These are phyloP conservation scores for Carex parvula DNA, from an alignment of 176 grass and related monocot species.

Conservation along the genomic window DNA sequence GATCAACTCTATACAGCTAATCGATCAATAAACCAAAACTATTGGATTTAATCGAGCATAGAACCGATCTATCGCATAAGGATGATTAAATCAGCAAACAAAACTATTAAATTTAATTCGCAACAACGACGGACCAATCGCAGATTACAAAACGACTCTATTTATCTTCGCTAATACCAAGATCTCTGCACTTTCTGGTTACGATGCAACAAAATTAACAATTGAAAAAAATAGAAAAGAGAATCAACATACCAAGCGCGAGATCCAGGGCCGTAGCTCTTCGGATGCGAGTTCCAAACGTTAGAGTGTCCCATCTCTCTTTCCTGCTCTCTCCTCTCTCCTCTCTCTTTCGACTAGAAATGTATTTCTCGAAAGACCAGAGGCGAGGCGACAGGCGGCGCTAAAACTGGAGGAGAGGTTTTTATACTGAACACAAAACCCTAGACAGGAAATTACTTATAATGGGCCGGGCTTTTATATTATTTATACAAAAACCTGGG, in stretches of 20 bases:
- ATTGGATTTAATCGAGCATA: neutral
- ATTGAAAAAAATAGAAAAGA: neutral
- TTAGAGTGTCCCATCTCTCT: slow-evolving; percentile 37
- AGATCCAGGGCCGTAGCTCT: slow-evolving; percentile 42
- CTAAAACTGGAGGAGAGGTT: neutral
- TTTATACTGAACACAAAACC: slow-evolving; percentile 26
- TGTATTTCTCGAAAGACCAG: neutral
- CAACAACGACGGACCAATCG: neutral
- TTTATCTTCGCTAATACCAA: neutral
- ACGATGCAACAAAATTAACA: neutral
- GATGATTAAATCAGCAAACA: neutral
- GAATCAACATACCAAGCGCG: slow-evolving; percentile 22
- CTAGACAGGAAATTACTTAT: neutral
- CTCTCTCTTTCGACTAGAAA: neutral
- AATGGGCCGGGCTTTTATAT: neutral
- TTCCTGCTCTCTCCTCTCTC: neutral
- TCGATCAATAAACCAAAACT: neutral
- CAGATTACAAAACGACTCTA: neutral
- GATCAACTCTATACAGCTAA: neutral
- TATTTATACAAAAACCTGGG: neutral
- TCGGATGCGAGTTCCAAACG: slow-evolving; percentile 46
- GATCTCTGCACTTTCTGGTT: neutral
- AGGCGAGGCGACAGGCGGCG: slow-evolving; percentile 15
- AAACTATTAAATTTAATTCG: too few relatives aligned
- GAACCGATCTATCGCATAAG: neutral